A percentile compares a stretch with the other conserved stretches of the same genome.
These are phyloP conservation scores for thale cress (Arabidopsis thaliana) DNA, from an alignment of 345 rosid species.

Conservation along the genomic window TAIR10.1 NC_003070.9:25253501-25254000, in stretches of 20 bases:
- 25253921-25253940: too few species aligned
- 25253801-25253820: too few species aligned
- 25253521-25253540: slow-evolving; percentile 48
- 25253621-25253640: slow-evolving; percentile 40
- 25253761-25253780: background rate
- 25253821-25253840: too few species aligned
- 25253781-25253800: too few species aligned
- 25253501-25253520: slow-evolving; percentile 47
- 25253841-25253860: too few species aligned
- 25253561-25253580: slow-evolving; percentile 45
- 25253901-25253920: too few species aligned
- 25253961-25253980: too few species aligned
- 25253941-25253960: too few species aligned
- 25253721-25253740: background rate
- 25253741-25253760: background rate
- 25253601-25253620: slow-evolving; percentile 23
- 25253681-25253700: slow-evolving; percentile 14
- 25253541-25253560: slow-evolving; percentile 44
- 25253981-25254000: too few species aligned
- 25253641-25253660: slow-evolving; percentile 9
- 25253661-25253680: slow-evolving; percentile 10
- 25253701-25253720: background rate
- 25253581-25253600: background rate
- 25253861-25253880: too few species aligned
- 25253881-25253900: too few species aligned